These are phyloP conservation scores for Saccharomyces jurei DNA, from an alignment of 805 yeast species.

Conservation along the genomic window DNA sequence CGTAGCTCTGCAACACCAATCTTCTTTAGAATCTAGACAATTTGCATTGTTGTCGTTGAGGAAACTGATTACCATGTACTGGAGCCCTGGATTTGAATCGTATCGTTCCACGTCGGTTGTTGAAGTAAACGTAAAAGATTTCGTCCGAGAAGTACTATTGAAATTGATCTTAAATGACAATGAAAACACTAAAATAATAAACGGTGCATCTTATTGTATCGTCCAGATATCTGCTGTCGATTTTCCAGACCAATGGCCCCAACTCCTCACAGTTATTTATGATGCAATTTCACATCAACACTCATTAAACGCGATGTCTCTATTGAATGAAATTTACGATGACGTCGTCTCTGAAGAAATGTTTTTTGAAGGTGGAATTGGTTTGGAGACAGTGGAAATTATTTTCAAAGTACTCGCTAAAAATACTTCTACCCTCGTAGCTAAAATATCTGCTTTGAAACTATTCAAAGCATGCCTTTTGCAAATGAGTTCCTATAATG, in stretches of 20 bases:
- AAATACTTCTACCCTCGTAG: slow-evolving; percentile 27
- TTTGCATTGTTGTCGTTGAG: slow-evolving; percentile 60
- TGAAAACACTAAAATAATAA: slow-evolving; percentile 51
- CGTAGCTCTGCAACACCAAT: slow-evolving; percentile 30
- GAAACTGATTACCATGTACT: slow-evolving; percentile 57
- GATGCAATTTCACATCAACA: slow-evolving; percentile 29
- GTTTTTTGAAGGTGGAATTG: slow-evolving; percentile 71
- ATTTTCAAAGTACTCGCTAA: slow-evolving; percentile 36
- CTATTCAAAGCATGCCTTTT: slow-evolving; percentile 46
- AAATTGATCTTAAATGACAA: slow-evolving; percentile 36
- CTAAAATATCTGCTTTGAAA: slow-evolving; percentile 41
- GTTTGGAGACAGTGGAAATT: slow-evolving; percentile 44
- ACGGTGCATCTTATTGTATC: slow-evolving; percentile 62
- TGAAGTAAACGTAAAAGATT: slow-evolving; percentile 41
- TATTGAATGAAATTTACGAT: slow-evolving; percentile 70
- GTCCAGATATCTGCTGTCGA: slow-evolving; percentile 83
- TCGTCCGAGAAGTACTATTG: slow-evolving; percentile 45
- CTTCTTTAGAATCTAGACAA: slow-evolving; percentile 42
- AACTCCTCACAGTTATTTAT: slow-evolving; percentile 44
- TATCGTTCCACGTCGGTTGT: slow-evolving; percentile 58
- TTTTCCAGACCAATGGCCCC: slow-evolving; percentile 95
- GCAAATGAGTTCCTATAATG: slow-evolving; percentile 36
- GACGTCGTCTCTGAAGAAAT: slow-evolving; percentile 82
- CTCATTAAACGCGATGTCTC: slow-evolving; percentile 45
- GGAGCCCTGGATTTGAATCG: slow-evolving; percentile 80